Evolutionary conservation across 495 filamentous ascomycete genomes (phyloP).

Genomic region (Penicillium dipodomyicola): DNA sequence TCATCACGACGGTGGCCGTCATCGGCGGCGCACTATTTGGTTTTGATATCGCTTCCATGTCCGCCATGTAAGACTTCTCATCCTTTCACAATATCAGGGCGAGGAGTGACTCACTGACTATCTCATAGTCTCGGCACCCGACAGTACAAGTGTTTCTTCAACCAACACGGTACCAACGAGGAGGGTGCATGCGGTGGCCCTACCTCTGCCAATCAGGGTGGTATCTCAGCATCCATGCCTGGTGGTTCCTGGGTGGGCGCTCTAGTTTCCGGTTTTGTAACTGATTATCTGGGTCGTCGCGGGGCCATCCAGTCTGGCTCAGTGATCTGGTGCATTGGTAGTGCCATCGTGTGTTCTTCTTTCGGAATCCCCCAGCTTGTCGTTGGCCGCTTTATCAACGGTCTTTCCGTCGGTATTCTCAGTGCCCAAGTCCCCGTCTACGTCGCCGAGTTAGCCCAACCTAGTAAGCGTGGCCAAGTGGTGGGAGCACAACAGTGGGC

Average conservation of each 20-base stretch:
- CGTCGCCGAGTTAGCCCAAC: constrained; percentile 68
- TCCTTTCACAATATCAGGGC: neutral
- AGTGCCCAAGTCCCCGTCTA: constrained; percentile 77
- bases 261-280: constrained; percentile 59
- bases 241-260: constrained; percentile 70
- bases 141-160: constrained; percentile 62
- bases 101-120: neutral
- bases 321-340: constrained; percentile 64
- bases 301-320: constrained; percentile 59
- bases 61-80: constrained; percentile 54
- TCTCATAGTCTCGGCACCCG: constrained; percentile 35
- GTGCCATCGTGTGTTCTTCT: constrained; percentile 63
- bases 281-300: constrained; percentile 65
- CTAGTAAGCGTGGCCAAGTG: constrained; percentile 66
- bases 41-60: constrained; percentile 72
- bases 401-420: constrained; percentile 69
- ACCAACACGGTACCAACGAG: constrained; percentile 39
- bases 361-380: constrained; percentile 72
- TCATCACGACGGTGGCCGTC: constrained; percentile 33
- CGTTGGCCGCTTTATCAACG: constrained; percentile 72
- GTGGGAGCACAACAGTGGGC: constrained; percentile 73
- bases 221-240: constrained; percentile 67
- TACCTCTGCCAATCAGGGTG: constrained; percentile 49
- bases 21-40: constrained; percentile 65
- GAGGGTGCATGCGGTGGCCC: constrained; percentile 46